These are phyloP conservation scores for Microcyclosporella mali DNA, from an alignment of 2,329 filamentous ascomycete genomes.

Conservation along the genomic window DNA sequence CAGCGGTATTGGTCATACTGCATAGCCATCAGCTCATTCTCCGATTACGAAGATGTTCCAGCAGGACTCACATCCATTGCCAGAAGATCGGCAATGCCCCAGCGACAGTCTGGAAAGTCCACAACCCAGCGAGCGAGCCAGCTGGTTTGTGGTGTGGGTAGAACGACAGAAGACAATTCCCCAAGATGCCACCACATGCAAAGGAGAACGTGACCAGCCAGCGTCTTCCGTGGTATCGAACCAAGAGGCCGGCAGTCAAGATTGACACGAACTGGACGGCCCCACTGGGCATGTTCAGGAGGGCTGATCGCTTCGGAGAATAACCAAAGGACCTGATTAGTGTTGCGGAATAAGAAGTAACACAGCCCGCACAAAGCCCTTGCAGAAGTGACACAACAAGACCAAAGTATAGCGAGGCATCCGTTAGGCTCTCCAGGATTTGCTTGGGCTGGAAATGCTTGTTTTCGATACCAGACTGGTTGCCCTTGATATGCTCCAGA, in stretches of 20 bases:
- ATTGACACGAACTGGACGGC: slow-evolving; percentile 38
- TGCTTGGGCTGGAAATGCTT: slow-evolving; percentile 46
- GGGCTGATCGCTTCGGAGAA: slow-evolving; percentile 19
- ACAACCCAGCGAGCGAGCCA: slow-evolving; percentile 37
- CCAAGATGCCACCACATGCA: slow-evolving; percentile 20
- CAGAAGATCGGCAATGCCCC: slow-evolving; percentile 32
- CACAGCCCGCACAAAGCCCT: slow-evolving; percentile 36
- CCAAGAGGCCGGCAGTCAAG: slow-evolving; percentile 17
- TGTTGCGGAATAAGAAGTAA: slow-evolving; percentile 31
- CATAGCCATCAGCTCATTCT: too few species aligned
- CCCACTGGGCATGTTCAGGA: slow-evolving; percentile 54
- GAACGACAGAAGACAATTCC: slow-evolving; percentile 25
- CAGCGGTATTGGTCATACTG: slow-evolving; percentile 50
- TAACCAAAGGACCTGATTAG: slow-evolving; percentile 26
- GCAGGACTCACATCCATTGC: slow-evolving; percentile 20
- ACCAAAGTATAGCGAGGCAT: slow-evolving; percentile 50
- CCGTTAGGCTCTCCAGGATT: slow-evolving; percentile 51
- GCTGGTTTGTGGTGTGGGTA: slow-evolving; percentile 34
- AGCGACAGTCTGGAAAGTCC: slow-evolving; percentile 34
- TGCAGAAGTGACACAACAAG: slow-evolving; percentile 29
- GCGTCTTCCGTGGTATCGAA: slow-evolving; percentile 19
- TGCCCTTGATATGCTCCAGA: slow-evolving; percentile 36
- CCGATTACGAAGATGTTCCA: too few species aligned
- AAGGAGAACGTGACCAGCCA: slow-evolving; percentile 18
- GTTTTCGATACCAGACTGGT: slow-evolving; percentile 40